Conservation (phyloP, 176 grass and related monocot species). For the Lolium multiflorum region DNA sequence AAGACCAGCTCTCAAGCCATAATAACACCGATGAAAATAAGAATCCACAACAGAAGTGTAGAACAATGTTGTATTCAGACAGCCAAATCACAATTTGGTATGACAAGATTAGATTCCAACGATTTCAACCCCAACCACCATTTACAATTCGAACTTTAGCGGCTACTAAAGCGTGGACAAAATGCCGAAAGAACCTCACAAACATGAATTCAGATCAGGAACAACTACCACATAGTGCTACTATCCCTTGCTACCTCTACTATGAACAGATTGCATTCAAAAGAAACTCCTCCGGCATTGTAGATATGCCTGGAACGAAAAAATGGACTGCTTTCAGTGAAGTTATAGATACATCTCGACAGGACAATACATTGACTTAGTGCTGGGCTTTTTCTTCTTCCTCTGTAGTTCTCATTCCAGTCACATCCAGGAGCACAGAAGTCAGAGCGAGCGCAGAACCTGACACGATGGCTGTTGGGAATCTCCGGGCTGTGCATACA, state of each 20-base stretch:
- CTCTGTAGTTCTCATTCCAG: constrained; percentile 48
- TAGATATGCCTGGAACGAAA: not conserved
- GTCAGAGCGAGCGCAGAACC: constrained; percentile 57
- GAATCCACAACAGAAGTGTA: constrained; percentile 12
- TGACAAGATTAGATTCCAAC: not conserved
- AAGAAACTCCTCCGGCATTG: constrained; percentile 9
- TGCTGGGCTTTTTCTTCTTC: constrained; percentile 41
- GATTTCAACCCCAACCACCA: not conserved
- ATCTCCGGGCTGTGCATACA: constrained; percentile 38
- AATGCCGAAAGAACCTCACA: not conserved
- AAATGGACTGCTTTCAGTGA: not conserved
- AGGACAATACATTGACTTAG: constrained; percentile 25
- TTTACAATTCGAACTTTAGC: constrained; percentile 35
- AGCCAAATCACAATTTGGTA: not conserved
- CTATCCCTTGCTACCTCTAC: not conserved
- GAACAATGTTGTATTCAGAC: not conserved
- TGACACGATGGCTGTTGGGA: constrained; percentile 43
- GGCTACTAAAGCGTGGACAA: not conserved
- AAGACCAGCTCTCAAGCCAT: not conserved
- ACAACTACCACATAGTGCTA: not conserved
- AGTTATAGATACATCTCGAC: constrained; percentile 28
- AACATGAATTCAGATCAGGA: constrained; percentile 26
- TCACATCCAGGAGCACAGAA: constrained; percentile 51
- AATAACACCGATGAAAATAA: constrained; percentile 7
- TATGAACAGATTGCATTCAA: constrained; percentile 39